These are phyloP conservation scores for Pholiota microspora DNA, from an alignment of 768 basidiomycete species.

Conservation along the genomic window DNA sequence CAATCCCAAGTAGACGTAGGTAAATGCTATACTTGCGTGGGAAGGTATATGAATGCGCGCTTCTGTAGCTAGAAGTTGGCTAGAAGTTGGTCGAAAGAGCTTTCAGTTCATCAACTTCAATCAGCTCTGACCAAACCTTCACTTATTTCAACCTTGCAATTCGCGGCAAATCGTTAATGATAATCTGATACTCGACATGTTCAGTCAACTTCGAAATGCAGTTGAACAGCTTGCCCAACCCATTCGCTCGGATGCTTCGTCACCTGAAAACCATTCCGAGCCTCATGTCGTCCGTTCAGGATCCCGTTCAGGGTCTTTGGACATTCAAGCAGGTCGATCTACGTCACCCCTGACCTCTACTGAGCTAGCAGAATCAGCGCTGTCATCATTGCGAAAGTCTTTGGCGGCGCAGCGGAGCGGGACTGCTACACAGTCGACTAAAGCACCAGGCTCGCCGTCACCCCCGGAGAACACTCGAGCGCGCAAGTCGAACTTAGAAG, in stretches of 20 bases:
- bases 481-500: slow-evolving; percentile 67
- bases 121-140: not conserved
- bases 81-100: too few relatives aligned
- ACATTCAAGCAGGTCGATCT: slow-evolving; percentile 21
- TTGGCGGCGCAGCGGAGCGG: slow-evolving; percentile 41
- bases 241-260: slow-evolving; percentile 31
- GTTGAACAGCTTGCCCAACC: slow-evolving; percentile 67
- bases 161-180: not conserved
- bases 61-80: too few relatives aligned
- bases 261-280: slow-evolving; percentile 15
- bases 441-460: slow-evolving; percentile 12
- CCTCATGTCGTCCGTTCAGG: too few relatives aligned
- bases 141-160: not conserved
- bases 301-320: slow-evolving; percentile 37
- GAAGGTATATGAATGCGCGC: not conserved
- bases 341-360: slow-evolving; percentile 41
- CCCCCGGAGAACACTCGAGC: slow-evolving; percentile 13
- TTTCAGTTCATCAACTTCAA: not conserved
- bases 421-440: slow-evolving; percentile 31
- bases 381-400: slow-evolving; percentile 63
- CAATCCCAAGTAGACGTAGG: too few relatives aligned
- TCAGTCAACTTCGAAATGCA: slow-evolving; percentile 69
- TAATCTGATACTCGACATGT: slow-evolving; percentile 43
- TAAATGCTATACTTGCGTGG: not conserved
- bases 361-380: slow-evolving; percentile 60